Conservation (phyloP, 495 filamentous ascomycete genomes). For the Hypoxylon perforatum region DNA sequence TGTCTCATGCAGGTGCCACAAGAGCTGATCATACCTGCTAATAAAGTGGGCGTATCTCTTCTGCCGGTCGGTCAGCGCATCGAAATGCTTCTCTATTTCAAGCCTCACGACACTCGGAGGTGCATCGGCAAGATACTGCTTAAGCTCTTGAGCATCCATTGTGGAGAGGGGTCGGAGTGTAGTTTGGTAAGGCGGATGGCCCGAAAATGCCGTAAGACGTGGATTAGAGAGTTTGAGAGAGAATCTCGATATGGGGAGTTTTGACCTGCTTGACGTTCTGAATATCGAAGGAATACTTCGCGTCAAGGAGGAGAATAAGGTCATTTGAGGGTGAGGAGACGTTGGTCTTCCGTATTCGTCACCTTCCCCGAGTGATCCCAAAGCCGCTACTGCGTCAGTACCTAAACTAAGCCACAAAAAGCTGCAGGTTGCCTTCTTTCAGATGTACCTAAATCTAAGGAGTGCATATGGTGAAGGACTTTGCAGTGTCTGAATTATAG, state of each 20-base stretch:
- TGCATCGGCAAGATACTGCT: conserved; percentile 87
- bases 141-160: conserved; percentile 63
- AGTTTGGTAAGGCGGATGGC: neutral
- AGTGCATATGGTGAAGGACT: neutral
- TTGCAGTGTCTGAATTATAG: neutral
- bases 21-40: conserved; percentile 68
- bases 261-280: conserved; percentile 33
- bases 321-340: conserved; percentile 38
- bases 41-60: conserved; percentile 94
- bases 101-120: conserved; percentile 88
- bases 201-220: conserved; percentile 1
- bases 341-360: neutral
- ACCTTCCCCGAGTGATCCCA: conserved; percentile 2
- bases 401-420: conserved; percentile 18
- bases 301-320: conserved; percentile 33
- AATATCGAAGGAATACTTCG: conserved; percentile 42
- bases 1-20: neutral
- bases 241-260: conserved; percentile 18
- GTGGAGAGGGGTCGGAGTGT: conserved; percentile 27
- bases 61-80: conserved; percentile 78
- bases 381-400: conserved; percentile 15
- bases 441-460: conserved; percentile 5
- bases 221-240: neutral
- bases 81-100: conserved; percentile 89
- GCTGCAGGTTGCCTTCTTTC: conserved; percentile 6